A percentile compares a stretch with the other conserved stretches of the same genome.
phyloP scores from a whole-genome alignment of 1,284 basidiomycete genomes.

The Phellopilus nigrolimitatus region DNA sequence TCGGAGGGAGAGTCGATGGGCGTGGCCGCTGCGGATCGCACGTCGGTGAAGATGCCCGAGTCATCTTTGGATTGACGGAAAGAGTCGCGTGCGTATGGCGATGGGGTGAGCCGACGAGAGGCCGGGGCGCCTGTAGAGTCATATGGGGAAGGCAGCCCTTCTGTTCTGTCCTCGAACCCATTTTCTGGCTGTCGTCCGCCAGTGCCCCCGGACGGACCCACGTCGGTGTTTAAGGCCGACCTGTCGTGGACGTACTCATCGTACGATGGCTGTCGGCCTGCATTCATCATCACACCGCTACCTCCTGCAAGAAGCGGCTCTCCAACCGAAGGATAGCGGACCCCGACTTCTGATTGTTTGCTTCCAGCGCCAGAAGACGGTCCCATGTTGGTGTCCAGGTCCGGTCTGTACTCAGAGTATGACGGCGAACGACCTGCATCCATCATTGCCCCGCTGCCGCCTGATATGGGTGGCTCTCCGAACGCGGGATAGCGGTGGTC shows the following conservation, averaged over 20 bases:
- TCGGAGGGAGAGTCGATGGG: slow-evolving; percentile 10
- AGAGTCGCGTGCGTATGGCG: slow-evolving; percentile 11
- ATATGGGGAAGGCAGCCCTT: slow-evolving; percentile 4
- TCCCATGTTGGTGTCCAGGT: slow-evolving; percentile 15
- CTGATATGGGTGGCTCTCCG: background rate
- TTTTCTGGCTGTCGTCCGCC: background rate
- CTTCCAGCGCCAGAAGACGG: background rate
- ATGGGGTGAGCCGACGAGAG: background rate
- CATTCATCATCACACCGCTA: background rate
- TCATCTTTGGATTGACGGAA: slow-evolving; percentile 14
- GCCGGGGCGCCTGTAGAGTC: background rate
- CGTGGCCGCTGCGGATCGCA: slow-evolving; percentile 6
- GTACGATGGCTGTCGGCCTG: slow-evolving; percentile 5
- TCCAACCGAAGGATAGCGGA: slow-evolving; percentile 5
- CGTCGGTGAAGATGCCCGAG: slow-evolving; percentile 13
- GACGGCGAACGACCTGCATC: slow-evolving; percentile 3
- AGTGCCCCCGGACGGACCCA: slow-evolving; percentile 1
- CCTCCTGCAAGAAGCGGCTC: no score
- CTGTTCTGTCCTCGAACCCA: no score
- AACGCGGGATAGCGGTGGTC: slow-evolving; percentile 9
- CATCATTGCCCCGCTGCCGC: background rate
- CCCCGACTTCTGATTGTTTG: background rate
- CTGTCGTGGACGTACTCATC: slow-evolving; percentile 11
- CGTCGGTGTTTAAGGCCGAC: slow-evolving; percentile 11
- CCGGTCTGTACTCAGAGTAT: slow-evolving; percentile 14